Evolutionary conservation across 1,139 yeast species (phyloP).

Genomic region (Hemisphaericaspora xylofermentans): DNA sequence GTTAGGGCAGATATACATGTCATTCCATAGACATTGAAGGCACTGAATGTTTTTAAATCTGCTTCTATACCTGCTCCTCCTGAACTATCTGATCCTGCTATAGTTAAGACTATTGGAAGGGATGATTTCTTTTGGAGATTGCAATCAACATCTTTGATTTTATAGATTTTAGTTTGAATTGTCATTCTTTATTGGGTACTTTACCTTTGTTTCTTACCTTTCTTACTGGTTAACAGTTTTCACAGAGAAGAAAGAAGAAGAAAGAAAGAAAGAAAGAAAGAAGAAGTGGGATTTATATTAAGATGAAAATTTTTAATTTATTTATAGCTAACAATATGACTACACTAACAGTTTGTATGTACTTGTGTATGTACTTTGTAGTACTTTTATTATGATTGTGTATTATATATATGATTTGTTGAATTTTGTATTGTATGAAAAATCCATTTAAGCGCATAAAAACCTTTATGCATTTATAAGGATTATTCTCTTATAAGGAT

Average conservation of each 20-base stretch:
- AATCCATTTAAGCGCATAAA: background rate
- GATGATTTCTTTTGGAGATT: background rate
- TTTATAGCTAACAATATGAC: no score
- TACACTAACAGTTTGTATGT: no score
- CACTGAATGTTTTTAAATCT: constrained; percentile 78
- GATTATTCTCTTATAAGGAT: background rate
- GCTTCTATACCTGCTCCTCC: constrained; percentile 98
- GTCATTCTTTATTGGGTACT: background rate
- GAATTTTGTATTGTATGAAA: background rate
- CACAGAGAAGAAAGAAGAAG: background rate
- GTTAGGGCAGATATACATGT: constrained; percentile 83
- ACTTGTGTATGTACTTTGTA: no score
- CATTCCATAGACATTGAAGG: constrained; percentile 76
- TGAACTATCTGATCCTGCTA: constrained; percentile 85
- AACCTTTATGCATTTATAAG: background rate
- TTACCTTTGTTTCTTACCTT: no score
- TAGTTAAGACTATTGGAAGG: constrained; percentile 52
- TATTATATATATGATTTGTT: no score
- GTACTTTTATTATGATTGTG: no score
- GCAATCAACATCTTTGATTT: constrained; percentile 2
- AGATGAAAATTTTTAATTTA: no score
- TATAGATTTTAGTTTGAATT: constrained; percentile 1
- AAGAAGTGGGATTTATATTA: no score
- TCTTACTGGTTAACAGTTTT: no score
- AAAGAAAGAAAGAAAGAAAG: no score